Evolutionary conservation across 2,329 filamentous ascomycete genomes (phyloP).

Genomic region (Verticillium klebahnii): DNA sequence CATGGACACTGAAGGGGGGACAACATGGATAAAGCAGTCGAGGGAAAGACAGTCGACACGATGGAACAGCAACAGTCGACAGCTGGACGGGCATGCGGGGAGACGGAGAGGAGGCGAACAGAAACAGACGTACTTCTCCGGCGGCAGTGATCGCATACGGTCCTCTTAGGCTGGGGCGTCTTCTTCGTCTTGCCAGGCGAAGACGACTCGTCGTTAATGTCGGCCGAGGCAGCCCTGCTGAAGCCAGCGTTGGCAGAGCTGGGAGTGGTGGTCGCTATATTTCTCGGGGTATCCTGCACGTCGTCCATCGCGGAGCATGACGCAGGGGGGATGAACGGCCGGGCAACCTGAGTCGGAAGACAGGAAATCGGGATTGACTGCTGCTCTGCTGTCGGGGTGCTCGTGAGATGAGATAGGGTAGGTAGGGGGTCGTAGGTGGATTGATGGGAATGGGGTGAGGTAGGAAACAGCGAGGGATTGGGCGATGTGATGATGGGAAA

Average conservation of each 20-base stretch:
- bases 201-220: constrained; percentile 10
- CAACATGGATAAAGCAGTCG: background rate
- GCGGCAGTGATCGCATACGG: constrained; percentile 41
- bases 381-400: background rate
- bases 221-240: constrained; percentile 8
- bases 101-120: background rate
- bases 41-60: background rate
- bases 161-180: constrained; percentile 23
- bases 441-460: background rate
- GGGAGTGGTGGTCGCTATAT: constrained; percentile 8
- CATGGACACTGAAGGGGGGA: constrained; percentile 2
- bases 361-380: background rate
- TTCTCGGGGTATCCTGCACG: constrained; percentile 13
- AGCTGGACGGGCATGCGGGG: background rate
- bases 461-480: background rate
- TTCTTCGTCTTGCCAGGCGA: constrained; percentile 10
- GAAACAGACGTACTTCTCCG: constrained; percentile 29
- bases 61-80: background rate
- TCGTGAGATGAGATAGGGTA: background rate
- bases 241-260: background rate
- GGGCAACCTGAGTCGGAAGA: background rate
- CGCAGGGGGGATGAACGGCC: background rate
- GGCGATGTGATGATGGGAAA: background rate
- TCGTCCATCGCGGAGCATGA: constrained; percentile 4
- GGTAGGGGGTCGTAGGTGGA: background rate